Percentiles rank a stretch among this genome's conserved stretches.
Conservation (phyloP, 768 basidiomycete species). For the Udeniomyces megalosporus region DNA sequence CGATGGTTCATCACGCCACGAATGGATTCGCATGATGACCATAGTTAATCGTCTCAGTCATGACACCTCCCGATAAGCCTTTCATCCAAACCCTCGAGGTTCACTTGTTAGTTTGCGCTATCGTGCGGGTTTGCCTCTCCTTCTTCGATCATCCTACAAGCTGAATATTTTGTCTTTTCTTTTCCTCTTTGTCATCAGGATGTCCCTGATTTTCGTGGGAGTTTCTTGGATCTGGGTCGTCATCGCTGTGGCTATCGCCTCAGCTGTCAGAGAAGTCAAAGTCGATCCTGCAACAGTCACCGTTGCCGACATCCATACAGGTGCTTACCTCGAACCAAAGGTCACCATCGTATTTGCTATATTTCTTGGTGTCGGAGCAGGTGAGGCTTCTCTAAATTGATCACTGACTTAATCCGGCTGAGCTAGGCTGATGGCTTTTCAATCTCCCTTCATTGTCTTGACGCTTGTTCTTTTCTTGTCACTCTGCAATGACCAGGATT, state of each 20-base stretch:
- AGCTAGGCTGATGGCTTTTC: background rate
- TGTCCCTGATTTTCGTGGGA: background rate
- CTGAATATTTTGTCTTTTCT: background rate
- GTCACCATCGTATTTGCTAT: conserved; percentile 15
- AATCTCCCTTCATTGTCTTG: background rate
- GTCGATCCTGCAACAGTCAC: background rate
- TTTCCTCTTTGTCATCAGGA: background rate
- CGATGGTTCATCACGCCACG: background rate
- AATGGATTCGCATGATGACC: background rate
- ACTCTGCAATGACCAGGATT: no score
- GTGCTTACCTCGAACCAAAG: conserved; percentile 10
- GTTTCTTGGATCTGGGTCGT: conserved; percentile 9
- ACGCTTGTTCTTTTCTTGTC: background rate
- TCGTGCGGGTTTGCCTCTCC: background rate
- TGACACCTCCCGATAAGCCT: conserved; percentile 7
- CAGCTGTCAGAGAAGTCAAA: background rate
- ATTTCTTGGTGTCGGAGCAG: conserved; percentile 7
- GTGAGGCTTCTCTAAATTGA: no score
- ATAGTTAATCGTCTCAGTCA: background rate
- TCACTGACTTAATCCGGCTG: conserved; percentile 6
- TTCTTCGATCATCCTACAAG: background rate
- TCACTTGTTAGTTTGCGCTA: conserved; percentile 4
- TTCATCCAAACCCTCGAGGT: conserved; percentile 7
- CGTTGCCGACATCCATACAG: background rate
- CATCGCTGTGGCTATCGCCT: conserved; percentile 10